phyloP scores from a whole-genome alignment of 805 yeast genomes.

The Metschnikowia aberdeeniae region DNA sequence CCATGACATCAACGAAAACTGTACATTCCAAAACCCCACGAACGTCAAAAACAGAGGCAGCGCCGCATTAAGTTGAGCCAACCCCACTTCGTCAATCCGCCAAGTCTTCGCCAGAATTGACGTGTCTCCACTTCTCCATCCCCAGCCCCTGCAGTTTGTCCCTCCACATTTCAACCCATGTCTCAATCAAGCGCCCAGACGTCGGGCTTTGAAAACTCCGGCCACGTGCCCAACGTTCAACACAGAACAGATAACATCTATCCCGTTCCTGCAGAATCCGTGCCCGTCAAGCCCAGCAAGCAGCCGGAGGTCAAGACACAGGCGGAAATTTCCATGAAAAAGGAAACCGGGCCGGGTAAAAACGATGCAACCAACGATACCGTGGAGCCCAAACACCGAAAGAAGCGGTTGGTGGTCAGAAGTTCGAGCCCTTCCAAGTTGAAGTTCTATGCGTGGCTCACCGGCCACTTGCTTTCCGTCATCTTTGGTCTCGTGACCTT shows the following conservation, averaged over 20 bases:
- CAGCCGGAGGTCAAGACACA: slow-evolving; percentile 5
- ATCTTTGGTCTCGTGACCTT: slow-evolving; percentile 41
- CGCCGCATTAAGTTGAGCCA: too few relatives aligned
- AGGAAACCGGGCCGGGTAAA: neutral
- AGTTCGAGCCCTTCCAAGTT: slow-evolving; percentile 31
- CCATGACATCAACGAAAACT: neutral
- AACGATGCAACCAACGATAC: slow-evolving; percentile 12
- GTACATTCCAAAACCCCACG: neutral
- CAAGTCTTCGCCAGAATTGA: too few relatives aligned
- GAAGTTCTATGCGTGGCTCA: slow-evolving; percentile 50
- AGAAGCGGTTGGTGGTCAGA: slow-evolving; percentile 30
- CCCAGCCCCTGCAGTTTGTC: too few relatives aligned
- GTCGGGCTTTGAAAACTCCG: slow-evolving; percentile 1
- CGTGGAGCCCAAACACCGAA: slow-evolving; percentile 15
- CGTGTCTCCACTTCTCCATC: too few relatives aligned
- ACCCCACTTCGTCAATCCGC: too few relatives aligned
- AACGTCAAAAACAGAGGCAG: too few relatives aligned
- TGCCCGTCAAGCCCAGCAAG: slow-evolving; percentile 1
- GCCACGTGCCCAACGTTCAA: slow-evolving; percentile 4
- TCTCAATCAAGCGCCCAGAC: neutral
- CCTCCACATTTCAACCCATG: neutral
- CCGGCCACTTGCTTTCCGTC: slow-evolving; percentile 49
- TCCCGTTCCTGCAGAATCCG: slow-evolving; percentile 2
- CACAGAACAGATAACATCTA: slow-evolving; percentile 3
- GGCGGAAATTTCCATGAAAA: neutral